Conservation (phyloP, 2,329 filamentous ascomycete species). For the Fusarium sp. region DNA sequence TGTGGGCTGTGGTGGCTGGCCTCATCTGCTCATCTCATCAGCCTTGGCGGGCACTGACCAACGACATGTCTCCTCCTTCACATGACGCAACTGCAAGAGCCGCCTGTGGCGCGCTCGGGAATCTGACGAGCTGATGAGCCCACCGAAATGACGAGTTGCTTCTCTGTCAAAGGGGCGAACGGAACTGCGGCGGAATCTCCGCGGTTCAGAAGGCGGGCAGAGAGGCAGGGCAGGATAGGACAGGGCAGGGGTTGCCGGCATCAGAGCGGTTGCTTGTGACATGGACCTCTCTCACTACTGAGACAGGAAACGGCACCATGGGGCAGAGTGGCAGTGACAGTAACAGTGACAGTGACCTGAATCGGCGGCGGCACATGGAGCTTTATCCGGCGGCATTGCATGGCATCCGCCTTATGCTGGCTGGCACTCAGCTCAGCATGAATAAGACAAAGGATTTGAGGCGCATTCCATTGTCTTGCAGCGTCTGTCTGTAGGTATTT, state of each 20-base stretch:
- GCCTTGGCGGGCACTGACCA: constrained; percentile 32
- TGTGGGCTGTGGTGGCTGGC: constrained; percentile 32
- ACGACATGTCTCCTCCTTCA: not conserved
- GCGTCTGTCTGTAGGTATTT: not conserved
- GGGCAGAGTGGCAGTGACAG: not conserved
- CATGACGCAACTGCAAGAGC: not conserved
- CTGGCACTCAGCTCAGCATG: not conserved
- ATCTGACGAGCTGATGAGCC: not conserved
- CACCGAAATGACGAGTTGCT: constrained; percentile 28
- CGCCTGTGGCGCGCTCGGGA: constrained; percentile 7
- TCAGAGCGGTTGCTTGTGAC: constrained; percentile 20
- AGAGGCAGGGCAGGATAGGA: constrained; percentile 20
- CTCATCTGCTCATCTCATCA: constrained; percentile 27
- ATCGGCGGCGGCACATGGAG: not conserved
- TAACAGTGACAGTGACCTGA: not conserved
- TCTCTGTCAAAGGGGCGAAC: constrained; percentile 17
- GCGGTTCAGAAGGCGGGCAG: not conserved
- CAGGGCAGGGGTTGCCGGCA: constrained; percentile 27
- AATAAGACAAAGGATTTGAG: not conserved
- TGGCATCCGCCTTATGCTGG: not conserved
- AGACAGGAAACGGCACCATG: constrained; percentile 2
- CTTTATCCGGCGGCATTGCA: not conserved
- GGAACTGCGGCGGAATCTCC: constrained; percentile 30
- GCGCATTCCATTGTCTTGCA: not conserved
- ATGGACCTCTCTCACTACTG: not conserved